Conservation (phyloP, 257 asterid genomes). For the Euphrasia confusa region DNA sequence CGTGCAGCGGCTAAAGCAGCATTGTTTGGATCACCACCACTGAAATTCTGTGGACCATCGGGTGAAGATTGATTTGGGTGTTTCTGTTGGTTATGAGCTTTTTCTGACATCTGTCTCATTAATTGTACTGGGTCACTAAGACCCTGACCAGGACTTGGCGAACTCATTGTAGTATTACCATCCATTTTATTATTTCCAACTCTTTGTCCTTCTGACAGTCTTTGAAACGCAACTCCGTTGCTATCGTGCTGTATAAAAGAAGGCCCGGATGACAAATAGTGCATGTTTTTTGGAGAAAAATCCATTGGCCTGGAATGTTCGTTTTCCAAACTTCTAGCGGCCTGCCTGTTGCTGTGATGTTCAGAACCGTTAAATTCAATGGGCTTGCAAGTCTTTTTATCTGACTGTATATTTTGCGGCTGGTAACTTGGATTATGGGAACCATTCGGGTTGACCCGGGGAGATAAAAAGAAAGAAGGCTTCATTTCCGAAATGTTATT, state of each 20-base stretch:
- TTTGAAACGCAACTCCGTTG: slow-evolving; percentile 39
- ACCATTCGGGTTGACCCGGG: slow-evolving; percentile 34
- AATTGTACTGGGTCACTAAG: slow-evolving; percentile 65
- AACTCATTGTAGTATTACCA: slow-evolving; percentile 23
- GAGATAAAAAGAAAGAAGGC: slow-evolving; percentile 43
- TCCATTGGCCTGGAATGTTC: slow-evolving; percentile 44
- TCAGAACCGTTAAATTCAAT: slow-evolving; percentile 50
- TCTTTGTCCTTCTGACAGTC: slow-evolving; percentile 42
- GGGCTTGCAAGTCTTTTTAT: slow-evolving; percentile 44
- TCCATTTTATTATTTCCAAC: slow-evolving; percentile 27
- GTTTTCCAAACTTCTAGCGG: slow-evolving; percentile 36
- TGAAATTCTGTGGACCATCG: slow-evolving; percentile 23
- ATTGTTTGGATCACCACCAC: slow-evolving; percentile 45
- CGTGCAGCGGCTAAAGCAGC: slow-evolving; percentile 83
- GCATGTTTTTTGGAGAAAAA: slow-evolving; percentile 37
- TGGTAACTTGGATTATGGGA: slow-evolving; percentile 38
- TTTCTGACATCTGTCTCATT: slow-evolving; percentile 64
- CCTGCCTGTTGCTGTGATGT: slow-evolving; percentile 34
- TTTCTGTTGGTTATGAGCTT: slow-evolving; percentile 54
- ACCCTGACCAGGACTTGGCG: slow-evolving; percentile 51
- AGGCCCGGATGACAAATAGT: slow-evolving; percentile 44
- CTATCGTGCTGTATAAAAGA: slow-evolving; percentile 47
- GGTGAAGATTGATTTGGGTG: slow-evolving; percentile 23
- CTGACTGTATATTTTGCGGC: slow-evolving; percentile 50
- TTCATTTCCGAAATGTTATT: slow-evolving; percentile 36